phyloP scores from a whole-genome alignment of 352 stramenopile species.

The Thraustochytrium striatum region DNA sequence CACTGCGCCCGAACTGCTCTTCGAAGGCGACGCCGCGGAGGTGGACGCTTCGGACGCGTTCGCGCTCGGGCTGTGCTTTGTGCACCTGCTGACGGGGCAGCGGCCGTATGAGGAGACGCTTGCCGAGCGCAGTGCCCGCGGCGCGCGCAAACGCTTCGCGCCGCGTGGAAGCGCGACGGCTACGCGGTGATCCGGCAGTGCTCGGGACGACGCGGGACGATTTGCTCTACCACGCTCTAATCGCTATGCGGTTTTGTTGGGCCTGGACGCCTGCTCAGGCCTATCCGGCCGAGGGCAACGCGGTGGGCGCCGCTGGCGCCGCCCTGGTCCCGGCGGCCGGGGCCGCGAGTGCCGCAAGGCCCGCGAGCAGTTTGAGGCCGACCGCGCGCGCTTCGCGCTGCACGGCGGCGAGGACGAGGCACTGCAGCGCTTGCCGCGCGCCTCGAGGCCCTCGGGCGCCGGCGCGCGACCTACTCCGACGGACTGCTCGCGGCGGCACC shows the following conservation, averaged over 20 bases:
- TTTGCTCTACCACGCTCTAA: conserved; percentile 89
- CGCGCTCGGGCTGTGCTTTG: conserved; percentile 85
- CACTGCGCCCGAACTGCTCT: conserved; percentile 87
- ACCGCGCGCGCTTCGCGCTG: conserved; percentile 2
- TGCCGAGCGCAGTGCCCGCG: conserved; percentile 80
- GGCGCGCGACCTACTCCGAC: neutral
- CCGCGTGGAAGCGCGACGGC: too few relatives aligned
- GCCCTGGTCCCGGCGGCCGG: neutral
- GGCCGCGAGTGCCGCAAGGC: neutral
- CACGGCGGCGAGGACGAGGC: neutral
- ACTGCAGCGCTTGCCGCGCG: neutral
- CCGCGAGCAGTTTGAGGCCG: neutral
- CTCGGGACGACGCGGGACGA: conserved; percentile 59
- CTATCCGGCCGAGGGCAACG: neutral
- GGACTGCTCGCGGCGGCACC: neutral
- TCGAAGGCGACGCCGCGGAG: conserved; percentile 79
- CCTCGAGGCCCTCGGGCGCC: neutral
- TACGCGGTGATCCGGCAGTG: conserved; percentile 52
- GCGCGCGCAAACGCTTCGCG: too few relatives aligned
- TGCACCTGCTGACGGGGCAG: conserved; percentile 93
- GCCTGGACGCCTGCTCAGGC: conserved; percentile 62
- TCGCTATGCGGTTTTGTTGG: conserved; percentile 91
- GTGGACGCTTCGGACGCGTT: conserved; percentile 90
- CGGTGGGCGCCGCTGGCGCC: neutral
- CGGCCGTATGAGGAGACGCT: conserved; percentile 96